phyloP scores from a whole-genome alignment of 2,329 filamentous ascomycete species.

The Botrytis hyacinthi region DNA sequence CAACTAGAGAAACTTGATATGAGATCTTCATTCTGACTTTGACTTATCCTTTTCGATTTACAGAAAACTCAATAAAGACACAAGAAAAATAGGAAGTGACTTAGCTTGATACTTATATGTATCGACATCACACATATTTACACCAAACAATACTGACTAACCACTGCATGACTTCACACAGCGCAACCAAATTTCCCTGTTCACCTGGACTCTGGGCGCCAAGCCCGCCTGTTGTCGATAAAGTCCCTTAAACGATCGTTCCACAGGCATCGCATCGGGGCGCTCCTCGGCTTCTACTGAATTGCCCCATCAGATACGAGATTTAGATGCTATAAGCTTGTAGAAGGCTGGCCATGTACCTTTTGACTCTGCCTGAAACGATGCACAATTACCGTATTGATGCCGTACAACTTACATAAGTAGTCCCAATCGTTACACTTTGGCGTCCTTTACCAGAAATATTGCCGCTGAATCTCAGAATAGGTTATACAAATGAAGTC shows the following conservation, averaged over 20 bases:
- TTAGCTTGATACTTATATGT: neutral
- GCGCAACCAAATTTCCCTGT: neutral
- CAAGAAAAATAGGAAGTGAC: neutral
- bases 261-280: neutral
- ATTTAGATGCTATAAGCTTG: neutral
- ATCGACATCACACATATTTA: neutral
- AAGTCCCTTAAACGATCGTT: neutral
- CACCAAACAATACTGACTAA: neutral
- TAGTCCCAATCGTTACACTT: neutral
- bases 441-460: neutral
- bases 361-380: neutral
- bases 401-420: neutral
- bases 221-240: neutral
- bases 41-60: neutral
- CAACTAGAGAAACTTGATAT: conserved; percentile 2
- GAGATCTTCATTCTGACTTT: conserved; percentile 6
- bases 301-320: neutral
- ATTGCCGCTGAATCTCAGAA: neutral
- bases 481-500: neutral
- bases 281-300: neutral
- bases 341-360: neutral
- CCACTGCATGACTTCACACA: neutral
- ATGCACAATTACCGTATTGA: neutral
- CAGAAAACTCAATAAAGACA: no score
- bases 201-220: neutral